These are phyloP conservation scores for Piloderma croceum DNA, from an alignment of 768 basidiomycete genomes.

Conservation along the genomic window DNA sequence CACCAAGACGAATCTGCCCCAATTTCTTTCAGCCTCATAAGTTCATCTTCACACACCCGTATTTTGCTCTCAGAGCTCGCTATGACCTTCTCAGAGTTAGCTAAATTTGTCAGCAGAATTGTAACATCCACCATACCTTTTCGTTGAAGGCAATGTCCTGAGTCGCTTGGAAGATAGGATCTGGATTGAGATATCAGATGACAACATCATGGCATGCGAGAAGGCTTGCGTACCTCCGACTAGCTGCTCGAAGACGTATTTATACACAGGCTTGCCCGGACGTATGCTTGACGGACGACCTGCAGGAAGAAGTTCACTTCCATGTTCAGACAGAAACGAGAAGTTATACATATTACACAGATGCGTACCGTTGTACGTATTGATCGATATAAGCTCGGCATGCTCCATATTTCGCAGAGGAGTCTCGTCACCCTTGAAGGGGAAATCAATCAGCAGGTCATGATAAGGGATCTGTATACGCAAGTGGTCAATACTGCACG, in stretches of 20 bases:
- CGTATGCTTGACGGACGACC: constrained; percentile 80
- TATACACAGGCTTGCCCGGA: constrained; percentile 88
- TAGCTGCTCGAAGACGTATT: constrained; percentile 77
- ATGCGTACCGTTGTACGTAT: constrained; percentile 64
- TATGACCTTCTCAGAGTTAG: constrained; percentile 32
- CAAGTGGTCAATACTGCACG: background rate
- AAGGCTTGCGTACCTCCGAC: constrained; percentile 52
- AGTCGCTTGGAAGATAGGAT: constrained; percentile 70
- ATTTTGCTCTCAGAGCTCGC: constrained; percentile 57
- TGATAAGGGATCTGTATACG: constrained; percentile 67
- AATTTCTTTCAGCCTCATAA: constrained; percentile 62
- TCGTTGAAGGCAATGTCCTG: constrained; percentile 82
- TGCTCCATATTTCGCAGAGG: constrained; percentile 83
- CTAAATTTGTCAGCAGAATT: too few species aligned
- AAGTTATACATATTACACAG: too few species aligned
- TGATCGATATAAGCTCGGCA: constrained; percentile 79
- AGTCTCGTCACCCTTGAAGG: constrained; percentile 88
- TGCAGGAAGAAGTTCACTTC: too few species aligned
- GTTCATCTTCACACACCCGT: constrained; percentile 69
- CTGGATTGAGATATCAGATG: constrained; percentile 32
- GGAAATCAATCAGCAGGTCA: constrained; percentile 72
- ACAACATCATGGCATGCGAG: constrained; percentile 2
- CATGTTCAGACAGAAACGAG: background rate
- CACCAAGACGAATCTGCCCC: constrained; percentile 42
- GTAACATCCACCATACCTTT: too few species aligned